Conservation (phyloP, 2,329 filamentous ascomycete genomes). For the Aspergillus puulaauensis region DNA sequence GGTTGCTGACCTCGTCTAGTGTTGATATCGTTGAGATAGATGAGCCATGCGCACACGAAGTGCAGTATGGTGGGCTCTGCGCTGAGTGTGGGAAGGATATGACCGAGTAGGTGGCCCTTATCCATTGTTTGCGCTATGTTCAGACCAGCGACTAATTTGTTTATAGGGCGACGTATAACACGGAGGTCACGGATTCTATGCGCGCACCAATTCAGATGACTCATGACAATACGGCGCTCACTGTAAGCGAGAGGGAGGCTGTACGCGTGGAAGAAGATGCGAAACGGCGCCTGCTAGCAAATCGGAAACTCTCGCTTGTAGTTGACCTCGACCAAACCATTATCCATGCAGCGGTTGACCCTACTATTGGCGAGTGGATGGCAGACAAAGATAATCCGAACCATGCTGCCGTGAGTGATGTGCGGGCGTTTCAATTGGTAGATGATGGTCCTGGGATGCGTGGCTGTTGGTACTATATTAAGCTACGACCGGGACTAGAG, state of each 20-base stretch:
- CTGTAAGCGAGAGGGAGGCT: constrained; percentile 80
- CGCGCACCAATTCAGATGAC: constrained; percentile 93
- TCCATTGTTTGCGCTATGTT: not conserved
- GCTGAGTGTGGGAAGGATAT: constrained; percentile 93
- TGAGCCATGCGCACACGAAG: constrained; percentile 85
- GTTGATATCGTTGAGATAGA: constrained; percentile 71
- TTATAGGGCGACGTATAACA: constrained; percentile 70
- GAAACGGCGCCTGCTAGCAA: constrained; percentile 75
- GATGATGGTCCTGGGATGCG: constrained; percentile 76
- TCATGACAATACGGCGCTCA: constrained; percentile 84
- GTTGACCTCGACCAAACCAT: constrained; percentile 98
- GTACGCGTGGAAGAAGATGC: constrained; percentile 79
- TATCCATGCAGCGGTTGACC: constrained; percentile 96
- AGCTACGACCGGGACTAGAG: constrained; percentile 82
- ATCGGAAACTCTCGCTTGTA: constrained; percentile 85
- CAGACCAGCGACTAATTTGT: not conserved
- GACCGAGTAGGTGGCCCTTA: constrained; percentile 64
- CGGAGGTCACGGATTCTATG: constrained; percentile 72
- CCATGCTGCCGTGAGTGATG: constrained; percentile 83
- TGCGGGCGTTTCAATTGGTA: constrained; percentile 80
- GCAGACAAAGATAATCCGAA: constrained; percentile 85
- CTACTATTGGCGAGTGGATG: constrained; percentile 95
- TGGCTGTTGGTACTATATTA: constrained; percentile 97
- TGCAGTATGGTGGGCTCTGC: constrained; percentile 89
- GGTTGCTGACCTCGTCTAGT: constrained; percentile 34